Evolutionary conservation across 495 filamentous ascomycete species (phyloP).

Genomic region (Hypoxylon lenormandii): DNA sequence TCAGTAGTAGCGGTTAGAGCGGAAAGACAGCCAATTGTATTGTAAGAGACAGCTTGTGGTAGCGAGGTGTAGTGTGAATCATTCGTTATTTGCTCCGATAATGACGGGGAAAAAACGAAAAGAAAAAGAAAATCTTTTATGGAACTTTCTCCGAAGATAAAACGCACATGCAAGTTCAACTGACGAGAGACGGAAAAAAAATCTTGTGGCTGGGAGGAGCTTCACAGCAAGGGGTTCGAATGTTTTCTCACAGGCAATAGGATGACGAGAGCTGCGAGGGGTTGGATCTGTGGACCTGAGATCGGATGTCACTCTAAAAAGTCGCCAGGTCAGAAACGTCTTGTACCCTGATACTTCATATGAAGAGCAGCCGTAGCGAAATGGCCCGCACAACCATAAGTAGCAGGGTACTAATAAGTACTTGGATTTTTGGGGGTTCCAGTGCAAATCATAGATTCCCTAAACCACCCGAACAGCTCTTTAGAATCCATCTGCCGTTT

Average conservation of each 20-base stretch:
- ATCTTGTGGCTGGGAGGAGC: constrained; percentile 20
- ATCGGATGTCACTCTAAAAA: constrained; percentile 22
- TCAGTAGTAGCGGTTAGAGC: too few relatives aligned
- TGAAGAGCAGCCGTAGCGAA: background rate
- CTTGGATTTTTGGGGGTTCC: background rate
- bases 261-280: too few relatives aligned
- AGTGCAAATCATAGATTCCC: constrained; percentile 6
- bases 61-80: too few relatives aligned
- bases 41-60: too few relatives aligned
- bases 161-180: too few relatives aligned
- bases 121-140: too few relatives aligned
- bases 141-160: too few relatives aligned
- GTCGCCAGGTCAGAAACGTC: background rate
- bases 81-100: too few relatives aligned
- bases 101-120: too few relatives aligned
- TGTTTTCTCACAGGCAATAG: constrained; percentile 38
- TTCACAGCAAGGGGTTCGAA: background rate
- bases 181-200: constrained; percentile 1
- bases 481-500: constrained; percentile 5
- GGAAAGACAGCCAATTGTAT: too few relatives aligned
- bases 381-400: background rate
- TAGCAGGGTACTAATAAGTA: constrained; percentile 2
- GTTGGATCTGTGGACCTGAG: constrained; percentile 28
- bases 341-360: constrained; percentile 9
- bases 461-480: constrained; percentile 35